Evolutionary conservation across 768 basidiomycete genomes (phyloP), one percentile per base, ranked within the genome.

Genomic region (Trametes elegans): DNA sequence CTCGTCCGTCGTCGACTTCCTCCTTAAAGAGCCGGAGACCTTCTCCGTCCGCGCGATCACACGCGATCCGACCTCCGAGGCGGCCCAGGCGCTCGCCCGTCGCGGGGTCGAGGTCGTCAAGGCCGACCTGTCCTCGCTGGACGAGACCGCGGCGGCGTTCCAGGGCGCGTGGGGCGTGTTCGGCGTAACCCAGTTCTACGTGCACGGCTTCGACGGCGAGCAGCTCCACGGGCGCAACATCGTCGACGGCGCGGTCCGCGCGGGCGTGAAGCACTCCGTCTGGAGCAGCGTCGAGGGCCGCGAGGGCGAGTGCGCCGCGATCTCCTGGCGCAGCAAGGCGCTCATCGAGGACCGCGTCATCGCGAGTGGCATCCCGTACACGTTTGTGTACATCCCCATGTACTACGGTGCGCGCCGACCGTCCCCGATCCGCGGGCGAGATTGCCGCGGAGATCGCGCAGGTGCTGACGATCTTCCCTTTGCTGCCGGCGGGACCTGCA

Each of bases 31-130:
- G 35, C 51, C 51, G 18, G 42, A 45, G 1, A 36, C 32, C n/a
- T 53, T 53, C 51, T 11, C 51, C 41, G 51, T 53, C n/a, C 51
- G 51, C 42, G 51, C 51, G 32, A 53, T 53, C 42, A 53, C 51
- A 26, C 51, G 51, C 51, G 35, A 53, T n/a, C 51, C 51, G 10
- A 38, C 34, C 9, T 53, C 51, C 6, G 29, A 42, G 13, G 51
- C 51, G 3, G 51, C 51, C n/a, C 51, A 38, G 34, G 51, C 51
- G 34, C 51, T 53, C 34, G 51, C 42, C 34, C 34, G 23, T 23
- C 42, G 51, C 34, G 51, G 51, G n/a, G 51, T 53, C 42, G 51
- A 53, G 34, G 51, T 53, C 26, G 51, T 53, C n/a, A 36, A 38
- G 41, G 51, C 51, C 31, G 51, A 53, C 18, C 26, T 53, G 1